Base-by-base conservation (phyloP, 1,284 basidiomycete genomes). In the Hemileia vastatrix region DNA sequence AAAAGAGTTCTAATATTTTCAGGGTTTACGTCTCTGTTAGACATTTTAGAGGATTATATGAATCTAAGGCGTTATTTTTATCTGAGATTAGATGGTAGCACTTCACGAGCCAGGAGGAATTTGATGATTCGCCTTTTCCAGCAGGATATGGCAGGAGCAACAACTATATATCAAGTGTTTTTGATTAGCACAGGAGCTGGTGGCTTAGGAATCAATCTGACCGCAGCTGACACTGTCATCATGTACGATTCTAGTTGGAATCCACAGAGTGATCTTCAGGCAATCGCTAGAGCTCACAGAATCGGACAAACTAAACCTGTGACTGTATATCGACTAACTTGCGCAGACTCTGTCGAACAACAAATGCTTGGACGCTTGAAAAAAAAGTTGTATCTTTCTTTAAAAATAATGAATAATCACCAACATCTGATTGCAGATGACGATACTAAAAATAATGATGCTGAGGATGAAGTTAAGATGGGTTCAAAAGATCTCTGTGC, bases 41-140 rank as follows among this genome's bases (percentile, higher is more conserved):
- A 71, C 54, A 64, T 70, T 45, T 27, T 71, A 9, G 67, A 71
- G 36, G 70, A 70, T 47, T 67, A 66, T 54, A 52, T 67, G 49
- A 23, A 44, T 3, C 51, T 71, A 2, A 51, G 68, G 11, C 43
- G 43, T 6, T 65, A 65, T 60, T 60, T 65, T 24, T 69, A 51
- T 55, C 59, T 63, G 9, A 62, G 68, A 6, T 54, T 71, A 31
- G 67, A 70, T 24, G 70, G 70, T n/a, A 27, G 19, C 3, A 71
- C 70, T 13, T 56, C 72, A 4, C 79, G 83, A 5, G 78, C 83
- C 6, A 77, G 83, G 19, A 80, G 83, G 27, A 76, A 78, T 0
- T 70, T 85, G 31, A 81, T 83, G 67, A 84, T 85, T 48, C 80
- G 77, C 63, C 71, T 84, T 79, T 84, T 84, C 68, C 83, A 84